Evolutionary conservation across 768 basidiomycete genomes (phyloP), one percentile per base, ranked within the genome.

Genomic region (Omphalotus guepiniiformis): DNA sequence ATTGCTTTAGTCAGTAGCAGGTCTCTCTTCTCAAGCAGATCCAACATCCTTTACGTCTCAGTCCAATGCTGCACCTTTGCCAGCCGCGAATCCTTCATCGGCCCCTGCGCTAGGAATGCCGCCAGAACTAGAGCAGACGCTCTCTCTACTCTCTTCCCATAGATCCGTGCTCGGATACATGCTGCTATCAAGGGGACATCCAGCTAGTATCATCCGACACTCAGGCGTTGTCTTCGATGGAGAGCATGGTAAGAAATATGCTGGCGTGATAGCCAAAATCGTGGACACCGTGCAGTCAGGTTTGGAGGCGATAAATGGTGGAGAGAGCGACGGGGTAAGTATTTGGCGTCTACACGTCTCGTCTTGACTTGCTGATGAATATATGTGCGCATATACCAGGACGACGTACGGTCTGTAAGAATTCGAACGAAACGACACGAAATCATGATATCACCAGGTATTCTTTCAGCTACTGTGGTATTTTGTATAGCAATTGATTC

Each of bases 361-460:
- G 28, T n/a, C 25, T 42, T 29, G 3, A 15, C 22, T 36, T 18
- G 16, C 12, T 37, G 28, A 32, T 42, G 23, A 50, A 39, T 23
- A 26, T 34, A 41, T 16, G 28, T 23, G 22, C 8, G 45, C 22
- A 32, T 34, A 15, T 15, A 18, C 3, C 54, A 94, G 91, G 93
- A 94, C 60, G 85, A 90, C 21, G 74, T 95, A 37, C 79, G 81
- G 50, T 90, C 95, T 58, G 82, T 96, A 79, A 72, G 93, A 49
- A 92, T 95, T 67, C 79, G 93, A 40, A 95, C 93, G 49, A 89
- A 81, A 61, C 77, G 87, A 42, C 93, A 96, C 63, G 93, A 95
- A 60, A 72, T 96, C 48, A 88, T 96, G 85, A 93, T 96, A 51
- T 90, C 93, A 2, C 93, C 93, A 48, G 88, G 93, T 91, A 9